Conservation (phyloP, 306 rosid species). For the Begonia fuchsioides region DNA sequence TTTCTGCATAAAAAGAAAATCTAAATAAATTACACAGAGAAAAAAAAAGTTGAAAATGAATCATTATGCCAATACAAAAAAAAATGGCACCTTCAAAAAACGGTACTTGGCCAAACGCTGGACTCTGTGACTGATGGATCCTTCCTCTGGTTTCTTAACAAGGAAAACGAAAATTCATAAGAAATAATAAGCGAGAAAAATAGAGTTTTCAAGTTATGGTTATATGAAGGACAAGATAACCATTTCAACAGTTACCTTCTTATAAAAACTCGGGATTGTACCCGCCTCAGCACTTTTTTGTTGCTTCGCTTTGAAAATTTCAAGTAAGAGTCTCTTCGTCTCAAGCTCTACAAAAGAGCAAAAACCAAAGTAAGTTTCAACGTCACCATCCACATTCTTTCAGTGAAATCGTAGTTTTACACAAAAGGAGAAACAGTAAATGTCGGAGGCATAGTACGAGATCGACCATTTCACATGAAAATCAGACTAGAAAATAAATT, state of each 20-base stretch:
- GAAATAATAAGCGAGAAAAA: not conserved
- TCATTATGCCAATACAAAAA: slow-evolving; percentile 4
- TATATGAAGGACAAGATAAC: slow-evolving; percentile 3
- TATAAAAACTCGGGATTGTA: slow-evolving; percentile 91
- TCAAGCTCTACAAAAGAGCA: slow-evolving; percentile 60
- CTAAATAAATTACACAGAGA: not conserved
- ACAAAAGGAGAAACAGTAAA: too few relatives aligned
- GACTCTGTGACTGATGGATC: slow-evolving; percentile 88
- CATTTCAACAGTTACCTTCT: slow-evolving; percentile 55
- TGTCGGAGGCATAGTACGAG: too few relatives aligned
- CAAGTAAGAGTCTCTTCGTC: slow-evolving; percentile 91
- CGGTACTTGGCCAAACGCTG: slow-evolving; percentile 94
- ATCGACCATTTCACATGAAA: too few relatives aligned
- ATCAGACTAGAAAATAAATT: too few relatives aligned
- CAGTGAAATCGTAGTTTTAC: too few relatives aligned
- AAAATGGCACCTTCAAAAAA: slow-evolving; percentile 57
- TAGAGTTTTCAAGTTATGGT: not conserved
- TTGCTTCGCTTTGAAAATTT: slow-evolving; percentile 94
- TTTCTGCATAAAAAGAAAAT: slow-evolving; percentile 40
- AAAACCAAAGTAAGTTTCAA: too few relatives aligned
- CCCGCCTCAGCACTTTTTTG: slow-evolving; percentile 85
- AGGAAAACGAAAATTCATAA: slow-evolving; percentile 6
- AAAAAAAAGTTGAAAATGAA: slow-evolving; percentile 10
- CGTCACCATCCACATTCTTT: too few relatives aligned
- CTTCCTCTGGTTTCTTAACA: slow-evolving; percentile 95